A percentile compares a stretch with the other conserved stretches of the same genome.
Conservation (phyloP, 805 yeast species). For the Ogataea glucozyma region DNA sequence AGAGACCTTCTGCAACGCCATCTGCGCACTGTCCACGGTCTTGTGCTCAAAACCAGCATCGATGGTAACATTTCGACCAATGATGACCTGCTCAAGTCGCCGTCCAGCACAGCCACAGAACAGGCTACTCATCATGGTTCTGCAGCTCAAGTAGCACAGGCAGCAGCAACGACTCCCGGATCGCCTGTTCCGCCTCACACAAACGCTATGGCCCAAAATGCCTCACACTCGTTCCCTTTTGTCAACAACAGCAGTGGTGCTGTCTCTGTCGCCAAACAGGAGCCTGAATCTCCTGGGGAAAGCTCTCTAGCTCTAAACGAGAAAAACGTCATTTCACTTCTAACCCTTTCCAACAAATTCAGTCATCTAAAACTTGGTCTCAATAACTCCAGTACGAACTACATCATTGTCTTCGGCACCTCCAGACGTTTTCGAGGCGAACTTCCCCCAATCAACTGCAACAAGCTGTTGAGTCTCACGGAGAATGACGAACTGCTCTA, state of each 20-base stretch:
- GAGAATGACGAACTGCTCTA: constrained; percentile 44
- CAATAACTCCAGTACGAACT: constrained; percentile 28
- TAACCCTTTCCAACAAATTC: constrained; percentile 36
- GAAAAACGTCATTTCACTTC: constrained; percentile 35
- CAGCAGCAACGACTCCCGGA: background rate
- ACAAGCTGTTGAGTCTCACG: constrained; percentile 27
- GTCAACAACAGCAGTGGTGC: constrained; percentile 8
- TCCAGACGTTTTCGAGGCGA: constrained; percentile 18
- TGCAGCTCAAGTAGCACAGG: background rate
- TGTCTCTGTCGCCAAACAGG: background rate
- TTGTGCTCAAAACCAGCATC: constrained; percentile 31
- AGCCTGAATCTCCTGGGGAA: constrained; percentile 15
- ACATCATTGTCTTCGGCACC: constrained; percentile 27
- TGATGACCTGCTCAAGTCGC: constrained; percentile 21
- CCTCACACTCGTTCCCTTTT: background rate
- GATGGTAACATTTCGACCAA: constrained; percentile 30
- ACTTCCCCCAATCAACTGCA: constrained; percentile 22
- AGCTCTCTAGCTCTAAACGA: constrained; percentile 18
- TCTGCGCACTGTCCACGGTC: constrained; percentile 70
- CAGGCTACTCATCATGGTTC: background rate
- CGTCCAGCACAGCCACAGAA: constrained; percentile 3
- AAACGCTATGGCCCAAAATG: background rate
- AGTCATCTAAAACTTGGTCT: constrained; percentile 24
- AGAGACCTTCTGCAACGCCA: constrained; percentile 77
- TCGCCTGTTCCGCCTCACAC: background rate